Evolutionary conservation across 805 yeast species (phyloP).

Genomic region (Metschnikowia orientalis): DNA sequence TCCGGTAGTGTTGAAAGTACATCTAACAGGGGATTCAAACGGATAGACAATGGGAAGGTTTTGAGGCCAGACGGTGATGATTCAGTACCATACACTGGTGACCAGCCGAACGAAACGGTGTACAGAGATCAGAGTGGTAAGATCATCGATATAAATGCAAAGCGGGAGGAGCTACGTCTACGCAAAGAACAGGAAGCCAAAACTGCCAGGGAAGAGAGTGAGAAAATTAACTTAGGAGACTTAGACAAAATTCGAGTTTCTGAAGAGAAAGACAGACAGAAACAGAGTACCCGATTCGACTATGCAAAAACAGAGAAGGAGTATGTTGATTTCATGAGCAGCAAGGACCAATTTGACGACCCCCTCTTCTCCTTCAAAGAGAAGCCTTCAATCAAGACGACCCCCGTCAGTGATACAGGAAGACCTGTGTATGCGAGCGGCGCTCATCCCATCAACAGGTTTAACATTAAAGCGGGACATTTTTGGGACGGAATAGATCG

Average conservation of each 20-base stretch:
- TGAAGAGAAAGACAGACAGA: constrained; percentile 15
- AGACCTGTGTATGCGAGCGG: constrained; percentile 51
- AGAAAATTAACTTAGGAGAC: constrained; percentile 13
- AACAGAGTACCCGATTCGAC: constrained; percentile 31
- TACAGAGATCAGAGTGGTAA: constrained; percentile 37
- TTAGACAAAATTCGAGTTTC: constrained; percentile 11
- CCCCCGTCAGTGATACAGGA: constrained; percentile 31
- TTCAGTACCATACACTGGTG: constrained; percentile 19
- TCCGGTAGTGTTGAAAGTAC: constrained; percentile 2
- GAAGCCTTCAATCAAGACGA: constrained; percentile 9
- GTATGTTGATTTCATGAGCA: constrained; percentile 29
- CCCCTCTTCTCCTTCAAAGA: constrained; percentile 52
- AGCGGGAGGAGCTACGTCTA: constrained; percentile 13
- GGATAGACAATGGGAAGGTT: constrained; percentile 31
- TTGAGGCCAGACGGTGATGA: constrained; percentile 3
- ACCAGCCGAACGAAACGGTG: constrained; percentile 43
- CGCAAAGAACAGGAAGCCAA: constrained; percentile 6
- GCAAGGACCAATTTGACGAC: constrained; percentile 49
- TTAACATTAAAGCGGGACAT: constrained; percentile 69
- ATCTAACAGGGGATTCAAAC: constrained; percentile 30
- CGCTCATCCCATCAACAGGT: constrained; percentile 62
- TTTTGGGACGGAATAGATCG: constrained; percentile 93
- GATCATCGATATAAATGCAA: constrained; percentile 23
- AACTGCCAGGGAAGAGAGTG: constrained; percentile 12
- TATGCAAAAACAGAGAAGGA: constrained; percentile 33